Base-by-base conservation (phyloP, 2,329 filamentous ascomycete genomes). In the Fusarium scirpi region DNA sequence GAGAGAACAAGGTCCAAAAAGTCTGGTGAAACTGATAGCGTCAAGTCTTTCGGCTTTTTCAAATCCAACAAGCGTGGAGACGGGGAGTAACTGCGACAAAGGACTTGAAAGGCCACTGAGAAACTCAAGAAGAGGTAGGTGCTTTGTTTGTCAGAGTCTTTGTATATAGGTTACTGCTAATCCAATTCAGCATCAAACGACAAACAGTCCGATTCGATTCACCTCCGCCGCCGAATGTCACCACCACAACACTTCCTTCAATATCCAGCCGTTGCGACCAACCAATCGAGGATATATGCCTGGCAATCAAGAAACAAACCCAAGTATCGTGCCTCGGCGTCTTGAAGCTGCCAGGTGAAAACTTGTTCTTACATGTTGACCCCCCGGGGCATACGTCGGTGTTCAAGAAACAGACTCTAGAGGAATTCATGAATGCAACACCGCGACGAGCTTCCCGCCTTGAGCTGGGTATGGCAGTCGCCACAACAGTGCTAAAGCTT, bases 241-340 rank as follows among this genome's bases (percentile, higher is more conserved):
- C 34, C 1, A 38, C 18, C 0, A 0, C 34, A 4, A 0, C 0
- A 12, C 10, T 38, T 12, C 18, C 34, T 11, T 3, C 18, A 0
- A n/a, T 0, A 7, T 1, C 18, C 7, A n/a, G 5, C 3, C 34
- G 34, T 12, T 38, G 10, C 10, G 34, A n/a, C 3, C 1, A n/a
- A 12, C 6, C 1, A n/a, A 38, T 38, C 10, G 34, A 38, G 0
- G 34, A 38, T 4, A 18, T 38, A 12, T 38, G 34, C 18, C 10
- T 38, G 34, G 34, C 2, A 12, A 38, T 38, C 6, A 38, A 38
- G 18, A 38, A 38, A 3, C 34, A 38, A 38, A n/a, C 0, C 2
- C 1, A 38, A 11, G 18, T 12, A 1, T n/a, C 34, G 7, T 38
- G 18, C 18, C 34, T 38, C 6, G 34, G 18, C 0, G n/a, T 38